Evolutionary conservation across 257 asterid species (phyloP), one percentile per base, ranked within the genome.

Genomic region (Voacanga thouarsii): DNA sequence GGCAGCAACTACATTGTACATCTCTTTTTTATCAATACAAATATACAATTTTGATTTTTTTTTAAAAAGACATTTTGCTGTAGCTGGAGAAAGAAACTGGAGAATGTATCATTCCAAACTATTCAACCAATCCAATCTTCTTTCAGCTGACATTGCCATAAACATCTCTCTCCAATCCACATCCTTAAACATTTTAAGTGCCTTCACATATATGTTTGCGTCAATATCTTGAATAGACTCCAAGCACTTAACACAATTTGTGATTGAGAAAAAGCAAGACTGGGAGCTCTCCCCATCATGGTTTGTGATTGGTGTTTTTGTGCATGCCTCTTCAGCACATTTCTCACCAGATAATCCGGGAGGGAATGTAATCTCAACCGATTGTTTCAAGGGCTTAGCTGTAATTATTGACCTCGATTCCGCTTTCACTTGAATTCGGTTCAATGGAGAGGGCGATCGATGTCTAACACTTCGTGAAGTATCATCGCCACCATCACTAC

Each of bases 111-210:
- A 77, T 9, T 67, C 49, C 55, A 77, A 77, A 51, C 75, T 67
- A 37, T 57, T 66, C 67, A 69, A 59, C 75, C 80, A 77, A 37
- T 50, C 30, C 39, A 77, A 5, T 68, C 75, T 68, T 53, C 77
- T 72, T 72, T 72, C 65, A 19, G 66, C 75, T 26, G 75, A 69
- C 80, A 77, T 68, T 55, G 80, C 80, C 80, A 69, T 68, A 14
- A 77, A 68, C 80, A 77, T 77, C 59, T 77, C 75, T 67, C 80
- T 77, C 80, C 80, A 77, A 43, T 77, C 76, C 43, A 28, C 80
- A 53, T 77, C 80, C 50, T 77, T 77, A 68, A 77, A 68, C 76
- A 68, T 67, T 39, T 55, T 51, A 56, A 77, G 39, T 41, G 80
- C 80, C 80, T 69, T 77, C 12, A 77, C n/a, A 30, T 77, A 67